Conservation (phyloP, 129 eudicot species). For the Tanacetum coccineum region DNA sequence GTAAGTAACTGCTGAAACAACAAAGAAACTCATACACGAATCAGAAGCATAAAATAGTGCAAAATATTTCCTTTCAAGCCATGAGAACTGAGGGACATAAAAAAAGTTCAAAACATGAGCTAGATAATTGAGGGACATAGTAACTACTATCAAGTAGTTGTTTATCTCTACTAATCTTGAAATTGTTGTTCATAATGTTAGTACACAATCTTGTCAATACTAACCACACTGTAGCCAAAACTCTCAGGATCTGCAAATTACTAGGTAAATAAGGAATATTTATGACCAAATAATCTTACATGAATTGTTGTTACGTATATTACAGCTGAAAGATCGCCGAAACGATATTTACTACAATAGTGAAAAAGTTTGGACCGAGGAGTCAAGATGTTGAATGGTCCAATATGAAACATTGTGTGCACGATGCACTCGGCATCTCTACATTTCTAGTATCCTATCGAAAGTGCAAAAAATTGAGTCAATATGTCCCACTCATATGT, state of each 20-base stretch:
- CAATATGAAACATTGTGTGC: too few species aligned
- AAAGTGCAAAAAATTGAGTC: too few species aligned
- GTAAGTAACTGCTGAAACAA: constrained; percentile 10
- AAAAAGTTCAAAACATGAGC: too few species aligned
- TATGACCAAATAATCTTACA: constrained; percentile 1
- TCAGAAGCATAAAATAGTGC: not conserved
- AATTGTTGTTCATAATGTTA: not conserved
- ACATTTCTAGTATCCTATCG: too few species aligned
- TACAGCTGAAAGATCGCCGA: too few species aligned
- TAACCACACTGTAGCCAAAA: too few species aligned
- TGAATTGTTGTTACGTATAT: not conserved
- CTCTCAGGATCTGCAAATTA: not conserved
- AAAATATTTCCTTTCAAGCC: not conserved
- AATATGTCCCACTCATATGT: too few species aligned
- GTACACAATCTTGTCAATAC: not conserved
- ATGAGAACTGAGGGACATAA: not conserved
- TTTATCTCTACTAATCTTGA: not conserved
- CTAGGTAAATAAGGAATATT: not conserved
- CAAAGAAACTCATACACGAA: constrained; percentile 1
- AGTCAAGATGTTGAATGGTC: too few species aligned
- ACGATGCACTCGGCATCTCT: too few species aligned
- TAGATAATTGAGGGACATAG: not conserved
- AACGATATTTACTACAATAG: not conserved
- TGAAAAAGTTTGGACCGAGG: not conserved
- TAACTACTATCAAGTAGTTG: constrained; percentile 7